Evolutionary conservation across 139 green algal species (phyloP), one percentile per base, ranked within the genome.

Genomic region (Chlorella ohadii): DNA sequence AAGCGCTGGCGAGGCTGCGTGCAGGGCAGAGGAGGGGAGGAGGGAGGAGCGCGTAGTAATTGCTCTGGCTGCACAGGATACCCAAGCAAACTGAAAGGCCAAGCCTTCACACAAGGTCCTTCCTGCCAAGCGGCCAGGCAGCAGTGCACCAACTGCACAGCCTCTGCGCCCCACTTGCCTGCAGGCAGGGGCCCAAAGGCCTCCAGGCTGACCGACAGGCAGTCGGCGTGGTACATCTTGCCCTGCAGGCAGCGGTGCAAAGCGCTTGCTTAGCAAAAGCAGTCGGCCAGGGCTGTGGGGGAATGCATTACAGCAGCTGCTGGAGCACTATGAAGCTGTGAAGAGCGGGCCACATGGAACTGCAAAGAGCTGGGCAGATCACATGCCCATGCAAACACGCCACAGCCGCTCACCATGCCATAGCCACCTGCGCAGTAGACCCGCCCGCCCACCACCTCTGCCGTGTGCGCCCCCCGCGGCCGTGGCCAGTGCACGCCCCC

Each of bases 121-220:
- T 6, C 9, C 44, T 51, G 44, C 7, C 64, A 6, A 31, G 15
- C n/a, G 13, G 34, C 1, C 34, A 73, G 28, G 28, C 63, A 68
- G 28, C 34, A 4, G 13, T 19, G 28, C 27, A 38, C 63, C 1
- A 27, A 33, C 31, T 20, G 1, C 33, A 34, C 31, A 44, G 12
- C 36, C 5, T 3, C 28, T 3, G 13, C 23, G 61, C 4, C 28
- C 33, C 65, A 34, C 36, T 34, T 44, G 39, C 76, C 76, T 68
- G 75, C 59, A n/a, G 71, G 59, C 34, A 38, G 41, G 27, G 59
- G 36, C 5, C 36, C 57, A 28, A 66, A 27, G 5, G 64, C 76
- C 15, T 82, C 76, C 59, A 82, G n/a, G 27, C 36, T 41, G 5
- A 82, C n/a, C 27, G 59, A 72, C 76, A 63, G 71, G 76, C 76